phyloP scores from a whole-genome alignment of 768 basidiomycete species.

The Crassisporium funariophilum region DNA sequence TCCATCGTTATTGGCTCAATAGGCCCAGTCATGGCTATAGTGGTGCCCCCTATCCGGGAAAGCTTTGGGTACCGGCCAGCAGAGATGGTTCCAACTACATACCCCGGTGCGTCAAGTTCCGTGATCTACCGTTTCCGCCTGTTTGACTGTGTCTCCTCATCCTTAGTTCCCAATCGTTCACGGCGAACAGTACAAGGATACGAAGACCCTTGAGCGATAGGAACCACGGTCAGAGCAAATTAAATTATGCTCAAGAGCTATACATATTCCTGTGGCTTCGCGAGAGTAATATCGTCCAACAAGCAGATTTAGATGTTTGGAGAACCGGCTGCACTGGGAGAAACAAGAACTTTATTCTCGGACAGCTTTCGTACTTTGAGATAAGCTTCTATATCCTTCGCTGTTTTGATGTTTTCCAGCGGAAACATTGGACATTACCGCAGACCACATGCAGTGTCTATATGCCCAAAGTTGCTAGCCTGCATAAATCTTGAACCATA shows the following conservation, averaged over 20 bases:
- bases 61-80: conserved; percentile 71
- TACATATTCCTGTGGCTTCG: not conserved
- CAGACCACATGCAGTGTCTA: no score
- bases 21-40: conserved; percentile 74
- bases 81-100: conserved; percentile 73
- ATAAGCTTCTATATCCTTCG: no score
- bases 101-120: conserved; percentile 61
- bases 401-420: no score
- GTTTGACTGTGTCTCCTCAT: conserved; percentile 3
- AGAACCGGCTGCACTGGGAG: no score
- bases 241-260: not conserved
- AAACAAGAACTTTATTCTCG: no score
- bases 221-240: not conserved
- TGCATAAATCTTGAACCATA: no score
- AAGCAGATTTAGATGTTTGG: no score
- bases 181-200: conserved; percentile 73
- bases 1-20: conserved; percentile 73
- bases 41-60: conserved; percentile 78
- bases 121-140: not conserved
- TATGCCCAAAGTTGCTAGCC: no score
- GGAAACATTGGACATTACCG: no score
- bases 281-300: not conserved
- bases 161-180: conserved; percentile 68
- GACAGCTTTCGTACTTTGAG: no score
- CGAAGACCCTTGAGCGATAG: conserved; percentile 52